These are phyloP conservation scores for Cucumis sativus DNA, from an alignment of 306 rosid species.

Conservation along the genomic window DNA sequence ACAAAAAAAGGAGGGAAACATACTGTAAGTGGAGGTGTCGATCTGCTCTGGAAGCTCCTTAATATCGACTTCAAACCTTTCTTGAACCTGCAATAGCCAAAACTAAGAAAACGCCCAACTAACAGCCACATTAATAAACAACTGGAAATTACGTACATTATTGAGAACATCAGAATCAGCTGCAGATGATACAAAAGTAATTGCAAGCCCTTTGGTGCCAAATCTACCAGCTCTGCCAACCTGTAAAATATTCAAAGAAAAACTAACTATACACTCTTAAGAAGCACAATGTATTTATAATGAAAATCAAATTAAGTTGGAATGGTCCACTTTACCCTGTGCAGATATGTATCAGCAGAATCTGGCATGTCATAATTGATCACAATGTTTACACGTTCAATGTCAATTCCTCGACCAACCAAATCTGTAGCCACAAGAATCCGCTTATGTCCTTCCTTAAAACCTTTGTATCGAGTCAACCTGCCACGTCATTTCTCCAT, in stretches of 20 bases:
- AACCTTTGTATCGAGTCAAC: slow-evolving; percentile 82
- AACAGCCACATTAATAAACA: background rate
- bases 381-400: slow-evolving; percentile 93
- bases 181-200: slow-evolving; percentile 87
- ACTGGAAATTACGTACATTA: slow-evolving; percentile 35
- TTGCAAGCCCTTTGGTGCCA: slow-evolving; percentile 98
- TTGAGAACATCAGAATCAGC: slow-evolving; percentile 87
- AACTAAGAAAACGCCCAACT: background rate
- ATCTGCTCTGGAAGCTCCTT: slow-evolving; percentile 98
- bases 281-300: background rate
- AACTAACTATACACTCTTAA: background rate
- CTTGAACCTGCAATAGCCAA: slow-evolving; percentile 58
- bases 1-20: slow-evolving; percentile 12
- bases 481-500: slow-evolving; percentile 18
- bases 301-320: background rate
- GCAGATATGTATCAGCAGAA: slow-evolving; percentile 93
- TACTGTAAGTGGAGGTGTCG: slow-evolving; percentile 93
- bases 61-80: slow-evolving; percentile 97
- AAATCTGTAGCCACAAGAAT: slow-evolving; percentile 97
- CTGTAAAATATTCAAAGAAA: slow-evolving; percentile 16
- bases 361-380: slow-evolving; percentile 99
- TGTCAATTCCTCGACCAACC: slow-evolving; percentile 96
- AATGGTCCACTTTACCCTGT: slow-evolving; percentile 48
- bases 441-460: slow-evolving; percentile 92
- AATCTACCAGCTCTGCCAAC: slow-evolving; percentile 99